Evolutionary conservation across 2,329 filamentous ascomycete species (phyloP).

Genomic region (Aspergillus texensis): DNA sequence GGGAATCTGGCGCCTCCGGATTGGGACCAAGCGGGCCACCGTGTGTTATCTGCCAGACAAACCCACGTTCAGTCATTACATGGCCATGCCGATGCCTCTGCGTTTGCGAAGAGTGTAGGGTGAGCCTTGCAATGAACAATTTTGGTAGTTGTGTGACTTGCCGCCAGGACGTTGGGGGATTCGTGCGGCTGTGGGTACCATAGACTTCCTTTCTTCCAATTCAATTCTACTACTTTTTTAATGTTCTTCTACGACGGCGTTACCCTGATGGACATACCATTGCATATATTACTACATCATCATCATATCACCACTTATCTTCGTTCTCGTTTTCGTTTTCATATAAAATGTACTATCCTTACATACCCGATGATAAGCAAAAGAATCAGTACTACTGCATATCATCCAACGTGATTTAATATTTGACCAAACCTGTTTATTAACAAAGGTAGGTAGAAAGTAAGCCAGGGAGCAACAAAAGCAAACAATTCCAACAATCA

Average conservation of each 20-base stretch:
- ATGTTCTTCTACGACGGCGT: neutral
- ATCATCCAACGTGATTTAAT: neutral
- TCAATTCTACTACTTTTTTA: neutral
- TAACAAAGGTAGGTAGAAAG: neutral
- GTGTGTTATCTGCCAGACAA: conserved; percentile 90
- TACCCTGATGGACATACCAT: neutral
- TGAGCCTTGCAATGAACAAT: conserved; percentile 94
- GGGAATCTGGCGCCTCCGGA: conserved; percentile 72
- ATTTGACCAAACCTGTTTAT: neutral
- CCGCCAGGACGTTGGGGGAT: conserved; percentile 82
- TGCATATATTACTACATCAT: neutral
- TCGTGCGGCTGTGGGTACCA: conserved; percentile 89
- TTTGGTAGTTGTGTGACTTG: conserved; percentile 97
- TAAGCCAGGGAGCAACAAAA: neutral
- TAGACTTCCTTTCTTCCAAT: conserved; percentile 24
- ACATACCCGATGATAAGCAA: neutral
- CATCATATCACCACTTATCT: neutral
- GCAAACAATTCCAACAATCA: neutral
- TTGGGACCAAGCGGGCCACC: conserved; percentile 76
- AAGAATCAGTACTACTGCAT: neutral
- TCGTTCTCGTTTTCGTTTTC: neutral
- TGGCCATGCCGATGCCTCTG: conserved; percentile 97
- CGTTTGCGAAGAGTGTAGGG: conserved; percentile 90
- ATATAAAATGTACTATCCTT: neutral
- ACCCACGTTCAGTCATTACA: conserved; percentile 84